Evolutionary conservation across 1,139 yeast species (phyloP).

Genomic region (Martiniozyma asiatica): DNA sequence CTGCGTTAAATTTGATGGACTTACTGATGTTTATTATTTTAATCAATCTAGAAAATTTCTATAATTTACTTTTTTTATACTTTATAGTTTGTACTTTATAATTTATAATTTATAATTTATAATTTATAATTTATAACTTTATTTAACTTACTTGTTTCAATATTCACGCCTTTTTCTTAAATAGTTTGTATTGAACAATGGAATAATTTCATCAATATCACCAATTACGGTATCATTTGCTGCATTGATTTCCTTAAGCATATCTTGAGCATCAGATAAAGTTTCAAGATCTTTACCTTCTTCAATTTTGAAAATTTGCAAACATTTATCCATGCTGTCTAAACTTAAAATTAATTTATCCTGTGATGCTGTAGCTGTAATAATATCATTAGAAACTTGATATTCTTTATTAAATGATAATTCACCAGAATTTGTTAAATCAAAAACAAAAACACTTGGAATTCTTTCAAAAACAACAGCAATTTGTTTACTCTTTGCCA

Average conservation of each 20-base stretch:
- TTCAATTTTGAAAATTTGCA: conserved; percentile 36
- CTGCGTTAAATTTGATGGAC: conserved; percentile 18
- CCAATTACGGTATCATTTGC: conserved; percentile 15
- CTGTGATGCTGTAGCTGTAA: conserved; percentile 14
- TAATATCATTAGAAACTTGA: conserved; percentile 16
- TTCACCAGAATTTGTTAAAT: conserved; percentile 19
- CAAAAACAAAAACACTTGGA: conserved; percentile 16
- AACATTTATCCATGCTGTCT: conserved; percentile 22
- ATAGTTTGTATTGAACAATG: conserved; percentile 50
- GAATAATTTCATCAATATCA: conserved; percentile 36
- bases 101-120: background rate
- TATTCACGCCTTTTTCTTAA: conserved; percentile 82
- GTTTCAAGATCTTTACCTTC: conserved; percentile 24
- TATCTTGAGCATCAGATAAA: conserved; percentile 19
- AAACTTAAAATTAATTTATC: conserved; percentile 18
- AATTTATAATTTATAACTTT: background rate
- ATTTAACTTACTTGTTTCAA: conserved; percentile 12
- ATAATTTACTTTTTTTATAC: conserved; percentile 3
- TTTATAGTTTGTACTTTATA: background rate
- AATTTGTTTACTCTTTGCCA: conserved; percentile 23
- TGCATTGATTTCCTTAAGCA: conserved; percentile 10
- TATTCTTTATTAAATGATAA: conserved; percentile 23
- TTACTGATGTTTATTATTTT: conserved; percentile 16
- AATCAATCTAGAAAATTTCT: conserved; percentile 14
- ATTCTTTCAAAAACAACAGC: conserved; percentile 18